Percentiles rank a stretch among this genome's conserved stretches.
Evolutionary conservation across 805 yeast species (phyloP).

Genomic region (Maudiozyma turicensis): DNA sequence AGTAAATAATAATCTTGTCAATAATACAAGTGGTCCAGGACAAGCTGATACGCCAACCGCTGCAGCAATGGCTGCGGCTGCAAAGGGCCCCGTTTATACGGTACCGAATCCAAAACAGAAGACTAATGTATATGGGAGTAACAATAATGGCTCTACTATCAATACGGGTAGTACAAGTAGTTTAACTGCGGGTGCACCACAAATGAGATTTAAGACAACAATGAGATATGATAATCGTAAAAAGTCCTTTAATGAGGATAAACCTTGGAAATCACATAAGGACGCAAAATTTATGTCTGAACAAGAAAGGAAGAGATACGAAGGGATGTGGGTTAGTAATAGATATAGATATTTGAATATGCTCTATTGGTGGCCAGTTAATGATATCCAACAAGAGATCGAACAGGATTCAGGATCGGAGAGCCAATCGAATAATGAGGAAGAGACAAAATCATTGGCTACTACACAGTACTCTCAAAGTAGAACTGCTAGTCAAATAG

Average conservation of each 20-base stretch:
- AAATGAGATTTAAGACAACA: slow-evolving; percentile 18
- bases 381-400: slow-evolving; percentile 1
- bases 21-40: neutral
- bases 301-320: slow-evolving; percentile 78
- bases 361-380: slow-evolving; percentile 25
- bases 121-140: neutral
- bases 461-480: neutral
- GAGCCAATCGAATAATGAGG: neutral
- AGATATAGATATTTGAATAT: slow-evolving; percentile 50
- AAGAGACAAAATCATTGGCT: neutral
- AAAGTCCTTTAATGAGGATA: slow-evolving; percentile 60
- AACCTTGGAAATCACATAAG: slow-evolving; percentile 87
- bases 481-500: neutral
- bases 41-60: too few relatives aligned
- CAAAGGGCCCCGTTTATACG: neutral
- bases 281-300: slow-evolving; percentile 45
- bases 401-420: neutral
- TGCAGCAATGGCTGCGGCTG: neutral
- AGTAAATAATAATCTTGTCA: neutral
- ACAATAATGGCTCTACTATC: neutral
- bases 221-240: slow-evolving; percentile 17
- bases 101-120: neutral
- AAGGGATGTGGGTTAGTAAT: slow-evolving; percentile 90
- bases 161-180: neutral
- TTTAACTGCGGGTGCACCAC: neutral